These are phyloP conservation scores for Verticillium alfalfae DNA, from an alignment of 2,329 filamentous ascomycete species.

Conservation along the genomic window DNA sequence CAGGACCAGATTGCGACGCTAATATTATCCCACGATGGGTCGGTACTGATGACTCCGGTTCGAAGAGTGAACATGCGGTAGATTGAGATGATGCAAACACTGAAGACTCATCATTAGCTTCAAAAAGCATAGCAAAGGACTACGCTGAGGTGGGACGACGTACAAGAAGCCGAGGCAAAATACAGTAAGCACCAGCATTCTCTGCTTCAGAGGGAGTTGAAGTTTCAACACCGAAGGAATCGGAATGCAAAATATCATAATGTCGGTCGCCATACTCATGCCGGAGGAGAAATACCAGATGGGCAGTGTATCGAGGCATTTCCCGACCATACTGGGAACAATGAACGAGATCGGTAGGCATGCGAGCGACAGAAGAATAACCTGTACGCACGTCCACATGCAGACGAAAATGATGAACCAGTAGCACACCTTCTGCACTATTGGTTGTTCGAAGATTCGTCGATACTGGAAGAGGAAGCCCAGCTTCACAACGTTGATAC, in stretches of 20 bases:
- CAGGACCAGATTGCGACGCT: conserved; percentile 23
- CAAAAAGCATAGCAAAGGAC: not conserved
- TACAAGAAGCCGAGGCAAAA: conserved; percentile 25
- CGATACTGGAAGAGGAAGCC: conserved; percentile 25
- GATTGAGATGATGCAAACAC: conserved; percentile 24
- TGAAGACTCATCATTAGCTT: conserved; percentile 5
- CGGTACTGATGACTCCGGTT: conserved; percentile 16
- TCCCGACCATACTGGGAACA: conserved; percentile 14
- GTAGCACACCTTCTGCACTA: conserved; percentile 18
- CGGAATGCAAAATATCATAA: conserved; percentile 20
- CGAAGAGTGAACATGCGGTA: conserved; percentile 24
- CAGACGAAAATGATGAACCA: conserved; percentile 18
- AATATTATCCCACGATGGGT: conserved; percentile 23
- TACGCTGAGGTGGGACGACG: conserved; percentile 4
- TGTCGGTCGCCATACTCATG: conserved; percentile 19
- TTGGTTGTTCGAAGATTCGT: conserved; percentile 19
- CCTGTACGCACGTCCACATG: conserved; percentile 19
- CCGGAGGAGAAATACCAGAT: conserved; percentile 24
- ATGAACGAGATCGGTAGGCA: conserved; percentile 19
- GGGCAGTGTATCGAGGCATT: conserved; percentile 20
- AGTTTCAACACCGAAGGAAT: conserved; percentile 18
- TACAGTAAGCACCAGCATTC: conserved; percentile 18
- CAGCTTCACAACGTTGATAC: conserved; percentile 23
- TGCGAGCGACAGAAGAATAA: conserved; percentile 16
- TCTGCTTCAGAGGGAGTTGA: conserved; percentile 17